Percentiles rank a stretch among this genome's conserved stretches.
Evolutionary conservation across 371 early-diverging fungal genomes (phyloP).

Genomic region (Zychaea mexicana): DNA sequence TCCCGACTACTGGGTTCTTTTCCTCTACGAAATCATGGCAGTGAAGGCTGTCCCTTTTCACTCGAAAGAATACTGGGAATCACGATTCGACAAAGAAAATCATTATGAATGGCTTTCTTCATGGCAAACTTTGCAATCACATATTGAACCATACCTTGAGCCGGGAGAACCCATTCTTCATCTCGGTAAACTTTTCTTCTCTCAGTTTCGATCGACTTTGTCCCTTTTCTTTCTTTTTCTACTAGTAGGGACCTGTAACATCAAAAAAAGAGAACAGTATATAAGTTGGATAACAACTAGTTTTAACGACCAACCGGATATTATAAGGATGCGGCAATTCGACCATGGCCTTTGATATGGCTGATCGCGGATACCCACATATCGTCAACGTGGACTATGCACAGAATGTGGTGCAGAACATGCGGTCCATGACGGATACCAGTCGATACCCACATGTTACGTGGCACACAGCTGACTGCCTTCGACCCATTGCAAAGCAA

Average conservation of each 20-base stretch:
- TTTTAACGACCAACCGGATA: neutral
- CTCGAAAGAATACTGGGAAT: conserved; percentile 50
- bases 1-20: neutral
- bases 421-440: conserved; percentile 25
- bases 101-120: conserved; percentile 45
- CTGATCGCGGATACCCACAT: conserved; percentile 29
- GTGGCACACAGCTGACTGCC: conserved; percentile 34
- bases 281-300: neutral
- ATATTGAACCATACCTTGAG: conserved; percentile 21
- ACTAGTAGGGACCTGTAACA: neutral
- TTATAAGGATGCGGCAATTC: conserved; percentile 59
- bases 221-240: neutral
- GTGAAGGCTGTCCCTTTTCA: conserved; percentile 41
- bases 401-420: conserved; percentile 40
- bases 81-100: conserved; percentile 45
- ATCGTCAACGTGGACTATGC: conserved; percentile 51
- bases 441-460: conserved; percentile 13
- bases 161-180: conserved; percentile 30
- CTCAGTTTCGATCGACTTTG: too few relatives aligned
- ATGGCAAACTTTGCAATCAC: conserved; percentile 24
- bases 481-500: conserved; percentile 69
- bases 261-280: neutral
- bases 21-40: conserved; percentile 4
- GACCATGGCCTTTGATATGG: conserved; percentile 44
- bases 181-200: conserved; percentile 19